Evolutionary conservation across 139 green algal genomes (phyloP), one percentile per base, ranked within the genome.

Genomic region (Marvania coccoides): DNA sequence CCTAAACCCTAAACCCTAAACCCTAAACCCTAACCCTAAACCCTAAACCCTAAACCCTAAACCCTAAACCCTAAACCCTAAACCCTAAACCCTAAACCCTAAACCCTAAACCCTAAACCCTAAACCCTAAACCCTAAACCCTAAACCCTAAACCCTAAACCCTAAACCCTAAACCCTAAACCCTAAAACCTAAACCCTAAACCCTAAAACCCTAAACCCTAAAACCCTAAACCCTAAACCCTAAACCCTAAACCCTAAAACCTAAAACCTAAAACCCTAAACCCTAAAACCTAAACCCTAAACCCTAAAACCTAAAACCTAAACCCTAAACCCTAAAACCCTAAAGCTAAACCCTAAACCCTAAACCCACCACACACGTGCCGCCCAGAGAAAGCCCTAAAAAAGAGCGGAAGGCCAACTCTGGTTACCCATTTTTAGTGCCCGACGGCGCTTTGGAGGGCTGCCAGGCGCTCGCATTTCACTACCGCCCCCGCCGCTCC

Each of bases 1-100:
- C n/a, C n/a, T n/a, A n/a, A n/a, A n/a, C n/a, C n/a, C n/a, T n/a
- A n/a, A n/a, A n/a, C n/a, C n/a, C n/a, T n/a, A n/a, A n/a, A n/a
- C n/a, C n/a, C n/a, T n/a, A n/a, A n/a, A n/a, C n/a, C n/a, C n/a
- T 51, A 19, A 51, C 42, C 42, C 42, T 51, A 51, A 51, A 51
- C 42, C 42, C 42, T 51, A 51, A 51, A 51, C 42, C 42, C 42
- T 51, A 51, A 51, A 51, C 42, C 42, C 42, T 51, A 51, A 51
- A 51, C 42, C 42, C 42, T 51, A 51, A 51, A 51, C 42, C 42
- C 42, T 51, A 51, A 51, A 51, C 42, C 42, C 42, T 51, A 51
- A 51, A 51, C 42, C 42, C 42, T 51, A 51, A 51, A 51, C 42
- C 42, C 42, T 51, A 51, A 51, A 51, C 42, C 42, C 42, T 51